Base-by-base conservation (phyloP, 805 yeast species). In the Komagataella populi region DNA sequence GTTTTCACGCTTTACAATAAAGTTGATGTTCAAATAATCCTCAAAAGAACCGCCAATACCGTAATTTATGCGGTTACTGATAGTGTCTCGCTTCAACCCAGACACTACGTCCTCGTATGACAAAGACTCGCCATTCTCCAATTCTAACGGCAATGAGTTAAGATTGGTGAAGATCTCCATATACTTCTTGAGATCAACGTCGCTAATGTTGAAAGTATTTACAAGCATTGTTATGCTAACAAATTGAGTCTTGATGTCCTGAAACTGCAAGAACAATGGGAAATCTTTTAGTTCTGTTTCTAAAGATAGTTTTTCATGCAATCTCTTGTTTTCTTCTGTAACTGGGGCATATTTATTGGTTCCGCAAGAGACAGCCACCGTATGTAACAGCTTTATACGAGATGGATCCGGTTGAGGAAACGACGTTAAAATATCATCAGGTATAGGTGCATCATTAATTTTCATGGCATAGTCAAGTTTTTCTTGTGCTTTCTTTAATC, bases 101-200 rank as follows among this genome's bases (percentile, higher is more conserved):
- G 83, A 71, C 6, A 88, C 82, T n/a, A 89, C 96, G 47, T 81
- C 76, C 52, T 89, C 95, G 60, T 75, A 86, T 0, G 86, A 77
- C 18, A 82, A 68, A 14, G 71, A 63, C 2, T 72, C 61, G 2
- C 89, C 91, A 58, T 79, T 76, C 1, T 78, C 83, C 8, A 76
- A 68, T 48, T 70, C 69, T 66, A 91, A 71, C 1, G 97, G 93
- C 61, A 87, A 69, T 0, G 87, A 70, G 59, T 87, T 85, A 6
- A 90, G 63, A 48, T 83, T 86, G 51, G 77, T 71, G 7, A 90
- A 62, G 7, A 77, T 63, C 18, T 81, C 80, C 55, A 87, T 70
- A 53, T 84, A 82, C 2, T 86, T 84, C 50, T 89, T 68, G 14
- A 83, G 67, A 2, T 67, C 60, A 23, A 73, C 68, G 49, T 76